phyloP scores from a whole-genome alignment of 305 asterid species.

The Solanum hybrid region DNA sequence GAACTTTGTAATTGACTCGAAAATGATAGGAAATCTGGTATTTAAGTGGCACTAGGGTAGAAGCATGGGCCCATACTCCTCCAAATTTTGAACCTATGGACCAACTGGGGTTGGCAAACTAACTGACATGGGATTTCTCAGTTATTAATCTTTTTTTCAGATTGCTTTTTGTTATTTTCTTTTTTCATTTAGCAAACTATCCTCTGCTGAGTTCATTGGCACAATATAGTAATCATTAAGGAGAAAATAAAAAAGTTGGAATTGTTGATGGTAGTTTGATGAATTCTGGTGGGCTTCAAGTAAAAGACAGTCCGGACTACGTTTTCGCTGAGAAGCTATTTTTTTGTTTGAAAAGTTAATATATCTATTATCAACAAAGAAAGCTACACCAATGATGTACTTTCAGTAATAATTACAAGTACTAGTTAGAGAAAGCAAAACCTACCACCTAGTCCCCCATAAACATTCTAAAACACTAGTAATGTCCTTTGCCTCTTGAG shows the following conservation, averaged over 20 bases:
- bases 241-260: neutral
- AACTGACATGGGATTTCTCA: neutral
- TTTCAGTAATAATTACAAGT: neutral
- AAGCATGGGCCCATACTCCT: neutral
- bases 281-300: neutral
- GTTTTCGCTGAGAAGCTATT: neutral
- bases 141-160: neutral
- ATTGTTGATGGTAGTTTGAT: neutral
- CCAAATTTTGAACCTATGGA: neutral
- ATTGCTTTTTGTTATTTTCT: neutral
- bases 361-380: neutral
- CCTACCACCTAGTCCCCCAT: neutral
- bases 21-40: neutral
- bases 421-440: neutral
- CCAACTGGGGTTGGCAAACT: neutral
- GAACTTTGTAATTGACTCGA: neutral
- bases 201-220: neutral
- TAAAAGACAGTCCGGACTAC: neutral
- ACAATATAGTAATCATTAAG: neutral
- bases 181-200: neutral
- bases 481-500: neutral
- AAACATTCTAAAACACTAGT: neutral
- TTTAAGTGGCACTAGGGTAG: neutral
- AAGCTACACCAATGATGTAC: neutral
- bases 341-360: neutral